Conservation (phyloP, 179 eudicot species). For the Kewa caespitosa region DNA sequence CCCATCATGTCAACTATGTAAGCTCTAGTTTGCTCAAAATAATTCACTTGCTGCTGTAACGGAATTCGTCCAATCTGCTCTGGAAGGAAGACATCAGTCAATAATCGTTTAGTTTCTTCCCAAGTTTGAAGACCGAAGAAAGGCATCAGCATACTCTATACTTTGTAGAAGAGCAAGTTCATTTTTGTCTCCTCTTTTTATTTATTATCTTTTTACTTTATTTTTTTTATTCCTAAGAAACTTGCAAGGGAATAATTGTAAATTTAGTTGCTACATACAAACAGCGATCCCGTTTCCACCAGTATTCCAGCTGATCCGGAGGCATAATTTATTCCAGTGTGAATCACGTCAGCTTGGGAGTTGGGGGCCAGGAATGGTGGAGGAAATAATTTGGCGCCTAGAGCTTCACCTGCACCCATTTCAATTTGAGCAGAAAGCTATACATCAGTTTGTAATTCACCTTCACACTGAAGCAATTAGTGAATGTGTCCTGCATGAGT, state of each 20-base stretch:
- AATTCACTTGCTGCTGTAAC: slow-evolving; percentile 40
- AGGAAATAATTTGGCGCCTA: slow-evolving; percentile 49
- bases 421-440: neutral
- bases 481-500: too few species aligned
- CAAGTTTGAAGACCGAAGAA: neutral
- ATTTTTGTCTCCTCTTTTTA: too few species aligned
- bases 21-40: slow-evolving; percentile 46
- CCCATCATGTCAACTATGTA: slow-evolving; percentile 40
- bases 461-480: too few species aligned
- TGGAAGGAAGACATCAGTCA: neutral
- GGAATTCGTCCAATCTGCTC: slow-evolving; percentile 56
- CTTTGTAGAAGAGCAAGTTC: too few species aligned
- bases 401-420: slow-evolving; percentile 34
- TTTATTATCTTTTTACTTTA: too few species aligned
- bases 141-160: too few species aligned
- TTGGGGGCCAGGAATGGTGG: slow-evolving; percentile 55
- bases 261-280: slow-evolving; percentile 29
- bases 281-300: slow-evolving; percentile 46
- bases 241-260: neutral
- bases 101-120: neutral
- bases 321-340: slow-evolving; percentile 54
- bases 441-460: neutral
- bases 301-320: slow-evolving; percentile 71
- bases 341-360: slow-evolving; percentile 28
- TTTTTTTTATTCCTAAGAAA: too few species aligned